Evolutionary conservation across 2,329 filamentous ascomycete genomes (phyloP), one percentile per base, ranked within the genome.

Genomic region (Dothidotthia symphoricarpi): DNA sequence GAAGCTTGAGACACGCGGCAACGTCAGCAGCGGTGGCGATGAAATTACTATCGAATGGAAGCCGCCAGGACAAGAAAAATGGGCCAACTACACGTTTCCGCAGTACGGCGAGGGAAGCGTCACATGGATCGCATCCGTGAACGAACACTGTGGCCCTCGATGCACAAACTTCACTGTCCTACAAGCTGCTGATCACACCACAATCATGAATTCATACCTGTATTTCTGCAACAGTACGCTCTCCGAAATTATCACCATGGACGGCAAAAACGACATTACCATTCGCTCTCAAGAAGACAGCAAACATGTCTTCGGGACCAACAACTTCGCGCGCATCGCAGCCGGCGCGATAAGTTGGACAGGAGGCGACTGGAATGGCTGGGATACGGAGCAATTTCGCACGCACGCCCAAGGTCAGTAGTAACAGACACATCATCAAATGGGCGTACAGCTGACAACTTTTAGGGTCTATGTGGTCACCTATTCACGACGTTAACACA

Each of bases 131-230:
- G 63, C 49, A 10, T 45, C 49, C 0, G 45, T 43, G 0, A 15
- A 30, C 0, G 47, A 34, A 6, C 27, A 24, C 28, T 64, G 62
- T 13, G 63, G 63, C 0, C 28, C 59, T 1, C 53, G 62, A 11
- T 67, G 63, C 34, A 64, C 63, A 19, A 63, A 62, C 31, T 53
- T 65, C 6, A 65, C 63, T 1, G 50, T 66, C 3, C 43, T 55
- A 25, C 63, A 64, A 30, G 29, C 43, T 13, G 16, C 28, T 1
- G 48, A 49, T 9, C 24, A 27, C 14, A 27, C 39, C 1, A 47
- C 37, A 5, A 45, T 39, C 14, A n/a, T 34, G 7, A 31, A 17
- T 0, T 42, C 58, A 0, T 45, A 49, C 1, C 38, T 66, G 0
- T 65, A 64, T 31, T 32, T 56, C 4, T 65, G 63, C 42, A 57